Evolutionary conservation across 2,329 filamentous ascomycete genomes (phyloP).

Genomic region (Ophiosphaerella narmari): DNA sequence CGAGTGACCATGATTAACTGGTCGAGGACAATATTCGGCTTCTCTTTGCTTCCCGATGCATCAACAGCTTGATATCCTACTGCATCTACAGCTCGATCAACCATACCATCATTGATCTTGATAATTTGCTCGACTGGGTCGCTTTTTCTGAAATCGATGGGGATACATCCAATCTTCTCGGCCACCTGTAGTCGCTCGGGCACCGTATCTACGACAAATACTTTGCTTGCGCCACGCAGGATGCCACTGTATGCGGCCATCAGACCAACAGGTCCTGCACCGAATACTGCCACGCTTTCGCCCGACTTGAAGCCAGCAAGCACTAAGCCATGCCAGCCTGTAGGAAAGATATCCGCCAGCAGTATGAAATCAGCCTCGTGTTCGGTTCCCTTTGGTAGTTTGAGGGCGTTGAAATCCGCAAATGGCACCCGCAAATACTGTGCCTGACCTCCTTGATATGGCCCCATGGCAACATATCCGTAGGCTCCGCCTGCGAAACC

Average conservation of each 20-base stretch:
- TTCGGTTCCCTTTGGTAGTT: conserved; percentile 64
- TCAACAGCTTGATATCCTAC: conserved; percentile 68
- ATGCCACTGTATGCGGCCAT: conserved; percentile 69
- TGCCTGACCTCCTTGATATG: conserved; percentile 62
- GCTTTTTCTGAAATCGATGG: conserved; percentile 64
- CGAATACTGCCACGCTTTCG: conserved; percentile 68
- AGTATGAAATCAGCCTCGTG: conserved; percentile 65
- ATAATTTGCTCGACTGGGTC: conserved; percentile 67
- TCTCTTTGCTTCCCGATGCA: conserved; percentile 60
- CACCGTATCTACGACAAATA: conserved; percentile 68
- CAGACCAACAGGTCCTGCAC: conserved; percentile 64
- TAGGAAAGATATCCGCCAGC: conserved; percentile 56
- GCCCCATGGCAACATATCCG: conserved; percentile 66
- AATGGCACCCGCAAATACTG: conserved; percentile 69
- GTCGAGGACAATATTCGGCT: conserved; percentile 66
- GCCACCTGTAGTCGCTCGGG: conserved; percentile 63
- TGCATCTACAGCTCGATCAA: conserved; percentile 67
- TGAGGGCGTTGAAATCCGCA: conserved; percentile 69
- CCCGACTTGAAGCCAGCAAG: conserved; percentile 64
- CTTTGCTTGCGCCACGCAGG: conserved; percentile 63
- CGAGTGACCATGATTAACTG: conserved; percentile 67
- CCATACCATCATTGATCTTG: conserved; percentile 61
- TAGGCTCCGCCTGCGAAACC: conserved; percentile 65
- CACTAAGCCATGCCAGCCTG: conserved; percentile 62
- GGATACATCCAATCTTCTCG: conserved; percentile 64